phyloP scores from a whole-genome alignment of 371 early-diverging fungal species.

The Rhizomucor miehei region DNA sequence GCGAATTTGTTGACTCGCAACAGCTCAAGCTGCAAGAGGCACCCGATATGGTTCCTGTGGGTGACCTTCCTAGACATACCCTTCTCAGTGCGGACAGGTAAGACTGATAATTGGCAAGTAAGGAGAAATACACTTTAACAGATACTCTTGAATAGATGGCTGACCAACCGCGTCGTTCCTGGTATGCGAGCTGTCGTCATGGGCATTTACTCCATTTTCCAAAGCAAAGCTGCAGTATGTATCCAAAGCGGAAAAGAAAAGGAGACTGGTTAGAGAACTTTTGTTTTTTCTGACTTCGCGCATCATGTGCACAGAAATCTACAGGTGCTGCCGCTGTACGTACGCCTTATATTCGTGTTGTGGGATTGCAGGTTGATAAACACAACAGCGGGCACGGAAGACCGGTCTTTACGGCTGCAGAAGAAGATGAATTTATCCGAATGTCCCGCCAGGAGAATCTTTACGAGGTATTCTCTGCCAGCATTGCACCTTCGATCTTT shows the following conservation, averaged over 20 bases:
- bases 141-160: conserved; percentile 30
- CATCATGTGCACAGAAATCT: conserved; percentile 34
- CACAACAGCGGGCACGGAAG: conserved; percentile 69
- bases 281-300: neutral
- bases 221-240: conserved; percentile 51
- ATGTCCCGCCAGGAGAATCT: conserved; percentile 88
- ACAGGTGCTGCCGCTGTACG: conserved; percentile 85
- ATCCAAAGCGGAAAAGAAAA: neutral
- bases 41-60: conserved; percentile 98
- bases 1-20: conserved; percentile 97
- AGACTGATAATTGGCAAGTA: neutral
- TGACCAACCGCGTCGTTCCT: conserved; percentile 93
- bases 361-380: conserved; percentile 85
- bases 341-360: conserved; percentile 90
- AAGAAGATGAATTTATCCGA: conserved; percentile 87
- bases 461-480: conserved; percentile 84
- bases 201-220: conserved; percentile 96
- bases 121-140: no score
- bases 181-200: conserved; percentile 94
- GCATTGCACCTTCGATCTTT: conserved; percentile 97
- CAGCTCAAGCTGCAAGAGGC: conserved; percentile 98
- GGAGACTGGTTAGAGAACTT: no score
- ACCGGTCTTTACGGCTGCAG: conserved; percentile 84
- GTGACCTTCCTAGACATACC: conserved; percentile 98
- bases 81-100: conserved; percentile 87